A percentile compares a stretch with the other conserved stretches of the same genome.
Conservation (phyloP, 305 asterid genomes). For the Coffea humblotiana region DNA sequence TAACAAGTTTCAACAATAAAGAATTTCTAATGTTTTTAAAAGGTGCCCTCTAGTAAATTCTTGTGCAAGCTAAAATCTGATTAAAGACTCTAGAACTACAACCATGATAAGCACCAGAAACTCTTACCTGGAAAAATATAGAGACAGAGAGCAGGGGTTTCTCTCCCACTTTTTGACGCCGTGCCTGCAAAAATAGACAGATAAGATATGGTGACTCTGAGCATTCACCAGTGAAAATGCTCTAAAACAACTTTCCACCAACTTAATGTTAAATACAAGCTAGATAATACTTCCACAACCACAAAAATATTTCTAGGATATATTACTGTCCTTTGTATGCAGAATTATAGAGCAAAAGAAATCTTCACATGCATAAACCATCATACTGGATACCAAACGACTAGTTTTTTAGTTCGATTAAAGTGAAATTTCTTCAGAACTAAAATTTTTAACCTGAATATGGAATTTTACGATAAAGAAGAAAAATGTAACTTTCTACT, state of each 20-base stretch:
- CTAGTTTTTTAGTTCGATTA: neutral
- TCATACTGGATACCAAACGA: neutral
- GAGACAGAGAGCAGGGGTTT: conserved; percentile 85
- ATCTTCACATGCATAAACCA: neutral
- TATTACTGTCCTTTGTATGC: neutral
- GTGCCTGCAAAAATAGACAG: conserved; percentile 50
- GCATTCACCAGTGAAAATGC: neutral
- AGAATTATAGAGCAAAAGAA: neutral
- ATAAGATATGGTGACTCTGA: neutral
- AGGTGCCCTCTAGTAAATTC: neutral
- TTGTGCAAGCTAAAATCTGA: neutral
- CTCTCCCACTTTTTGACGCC: conserved; percentile 89
- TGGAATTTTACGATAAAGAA: neutral
- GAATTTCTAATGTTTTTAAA: neutral
- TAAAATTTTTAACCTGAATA: neutral
- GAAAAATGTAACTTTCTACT: neutral
- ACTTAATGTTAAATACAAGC: neutral
- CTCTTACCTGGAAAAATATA: conserved; percentile 78
- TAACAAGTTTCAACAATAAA: neutral
- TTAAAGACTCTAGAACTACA: conserved; percentile 5
- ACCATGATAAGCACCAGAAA: conserved; percentile 12
- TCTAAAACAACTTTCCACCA: neutral
- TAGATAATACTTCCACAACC: neutral
- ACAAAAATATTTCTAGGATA: neutral
- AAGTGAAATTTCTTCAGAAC: neutral